A percentile compares a stretch with the other conserved stretches of the same genome.
phyloP scores from a whole-genome alignment of 352 stramenopile genomes.

The Globisporangium heterothallicum region DNA sequence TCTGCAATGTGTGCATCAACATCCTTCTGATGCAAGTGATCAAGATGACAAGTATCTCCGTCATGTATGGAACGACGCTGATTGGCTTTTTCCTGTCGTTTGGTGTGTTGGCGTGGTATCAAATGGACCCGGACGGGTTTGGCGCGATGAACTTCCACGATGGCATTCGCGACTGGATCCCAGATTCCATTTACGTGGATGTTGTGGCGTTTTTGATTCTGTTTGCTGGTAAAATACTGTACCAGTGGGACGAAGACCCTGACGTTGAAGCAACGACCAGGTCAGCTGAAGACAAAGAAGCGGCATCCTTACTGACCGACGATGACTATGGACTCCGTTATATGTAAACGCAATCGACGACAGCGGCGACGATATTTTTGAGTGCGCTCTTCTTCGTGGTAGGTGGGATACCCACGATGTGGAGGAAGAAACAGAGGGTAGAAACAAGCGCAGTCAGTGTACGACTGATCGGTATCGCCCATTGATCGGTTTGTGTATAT shows the following conservation, averaged over 20 bases:
- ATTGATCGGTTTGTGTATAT: not conserved
- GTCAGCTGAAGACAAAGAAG: conserved; percentile 83
- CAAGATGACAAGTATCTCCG: conserved; percentile 67
- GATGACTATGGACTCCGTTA: conserved; percentile 74
- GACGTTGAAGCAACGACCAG: conserved; percentile 76
- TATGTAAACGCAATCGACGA: conserved; percentile 27
- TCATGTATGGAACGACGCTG: conserved; percentile 70
- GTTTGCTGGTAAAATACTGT: conserved; percentile 64
- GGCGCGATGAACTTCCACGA: conserved; percentile 48
- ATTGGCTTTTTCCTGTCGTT: conserved; percentile 75
- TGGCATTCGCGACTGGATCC: conserved; percentile 67
- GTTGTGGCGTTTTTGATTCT: conserved; percentile 67
- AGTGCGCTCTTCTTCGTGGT: not conserved
- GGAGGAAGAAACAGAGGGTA: not conserved
- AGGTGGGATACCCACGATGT: not conserved
- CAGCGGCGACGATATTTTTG: not conserved
- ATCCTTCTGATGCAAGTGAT: conserved; percentile 67
- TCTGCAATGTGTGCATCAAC: conserved; percentile 80
- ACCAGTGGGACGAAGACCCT: conserved; percentile 75
- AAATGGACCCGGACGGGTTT: conserved; percentile 66
- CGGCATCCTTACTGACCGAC: conserved; percentile 62
- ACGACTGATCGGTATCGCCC: not conserved
- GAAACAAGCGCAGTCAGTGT: not conserved
- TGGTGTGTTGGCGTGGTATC: conserved; percentile 66
- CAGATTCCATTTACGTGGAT: conserved; percentile 60